Evolutionary conservation across 2,329 filamentous ascomycete genomes (phyloP), one percentile per base, ranked within the genome.

Genomic region (Lachnellula suecica): DNA sequence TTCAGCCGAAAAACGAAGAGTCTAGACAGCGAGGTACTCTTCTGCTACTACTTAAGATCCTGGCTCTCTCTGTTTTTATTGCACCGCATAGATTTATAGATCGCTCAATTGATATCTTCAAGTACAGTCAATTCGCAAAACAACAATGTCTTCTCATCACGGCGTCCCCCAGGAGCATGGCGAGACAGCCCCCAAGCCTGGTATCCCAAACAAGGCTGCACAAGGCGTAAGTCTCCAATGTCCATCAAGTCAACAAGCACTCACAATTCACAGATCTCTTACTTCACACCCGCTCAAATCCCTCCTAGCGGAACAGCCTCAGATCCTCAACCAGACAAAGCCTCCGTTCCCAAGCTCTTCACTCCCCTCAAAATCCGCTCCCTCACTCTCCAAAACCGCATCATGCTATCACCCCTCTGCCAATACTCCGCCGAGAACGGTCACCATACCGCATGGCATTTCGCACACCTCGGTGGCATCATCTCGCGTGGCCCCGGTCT

Each of bases 381-480:
- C 11, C 44, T 84, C n/a, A 82, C 79, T 0, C 73, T 88, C n/a
- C 84, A 84, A 58, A 88, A 87, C 68, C 81, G 85, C 59, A 83
- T 87, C 58, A 79, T 82, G 59, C 72, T 86, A 10, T 78, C 81
- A 2, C 84, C 84, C 0, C 71, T 87, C 4, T 88, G 85, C 68
- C 84, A 88, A 67, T 88, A 88, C 70, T 82, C 78, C 6, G 81
- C 84, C 13, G 66, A 84, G 41, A 79, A 87, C 66, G 85, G 92
- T 35, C 87, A 93, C 70, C 75, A 87, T 58, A 92, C 88, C 2
- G 79, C 88, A 67, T 96, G 85, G 81, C 91, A 96, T 69, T 74
- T 93, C 45, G 84, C 91, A 15, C 91, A 96, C 65, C 77, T 93
- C 23, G 89, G 91, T 51, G 85, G 89, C 55, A 91, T 91, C 61